These are phyloP conservation scores for Boletus austroedulis DNA, from an alignment of 1,284 basidiomycete species.

Conservation along the genomic window DNA sequence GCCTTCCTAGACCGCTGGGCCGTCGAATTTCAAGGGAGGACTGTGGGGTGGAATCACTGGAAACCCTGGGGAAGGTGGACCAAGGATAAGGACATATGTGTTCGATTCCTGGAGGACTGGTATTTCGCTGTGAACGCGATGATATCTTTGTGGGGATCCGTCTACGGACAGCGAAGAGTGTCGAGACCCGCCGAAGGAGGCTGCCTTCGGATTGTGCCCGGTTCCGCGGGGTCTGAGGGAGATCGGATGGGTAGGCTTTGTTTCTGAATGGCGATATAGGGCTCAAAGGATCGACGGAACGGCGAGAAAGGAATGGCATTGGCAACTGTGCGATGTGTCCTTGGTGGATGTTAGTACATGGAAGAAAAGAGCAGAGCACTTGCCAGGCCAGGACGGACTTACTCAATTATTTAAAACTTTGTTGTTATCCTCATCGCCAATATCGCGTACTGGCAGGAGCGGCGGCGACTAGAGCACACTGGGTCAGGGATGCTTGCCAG, in stretches of 20 bases:
- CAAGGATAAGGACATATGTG: slow-evolving; percentile 14
- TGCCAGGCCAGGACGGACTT: slow-evolving; percentile 3
- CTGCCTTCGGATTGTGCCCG: slow-evolving; percentile 31
- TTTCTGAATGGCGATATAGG: slow-evolving; percentile 4
- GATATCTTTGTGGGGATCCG: slow-evolving; percentile 20
- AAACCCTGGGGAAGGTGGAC: slow-evolving; percentile 21
- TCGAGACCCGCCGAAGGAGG: slow-evolving; percentile 29
- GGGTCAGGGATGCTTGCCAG: slow-evolving; percentile 22
- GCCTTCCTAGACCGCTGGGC: slow-evolving; percentile 33
- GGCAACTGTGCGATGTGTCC: neutral
- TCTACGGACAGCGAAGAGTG: slow-evolving; percentile 27
- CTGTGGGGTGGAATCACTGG: slow-evolving; percentile 19
- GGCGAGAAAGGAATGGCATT: slow-evolving; percentile 35
- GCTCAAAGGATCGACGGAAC: slow-evolving; percentile 26
- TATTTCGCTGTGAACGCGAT: neutral
- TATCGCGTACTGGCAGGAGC: slow-evolving; percentile 15
- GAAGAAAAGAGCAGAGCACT: slow-evolving; percentile 1
- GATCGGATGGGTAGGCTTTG: neutral
- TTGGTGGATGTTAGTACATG: slow-evolving; percentile 11
- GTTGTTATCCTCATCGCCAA: slow-evolving; percentile 18
- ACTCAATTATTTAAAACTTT: slow-evolving; percentile 26
- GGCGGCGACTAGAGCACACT: neutral
- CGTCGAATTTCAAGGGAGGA: slow-evolving; percentile 36
- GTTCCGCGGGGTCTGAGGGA: slow-evolving; percentile 15
- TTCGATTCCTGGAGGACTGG: slow-evolving; percentile 17